Evolutionary conservation across 2,329 filamentous ascomycete species (phyloP).

Genomic region (Monosporascus ibericus): DNA sequence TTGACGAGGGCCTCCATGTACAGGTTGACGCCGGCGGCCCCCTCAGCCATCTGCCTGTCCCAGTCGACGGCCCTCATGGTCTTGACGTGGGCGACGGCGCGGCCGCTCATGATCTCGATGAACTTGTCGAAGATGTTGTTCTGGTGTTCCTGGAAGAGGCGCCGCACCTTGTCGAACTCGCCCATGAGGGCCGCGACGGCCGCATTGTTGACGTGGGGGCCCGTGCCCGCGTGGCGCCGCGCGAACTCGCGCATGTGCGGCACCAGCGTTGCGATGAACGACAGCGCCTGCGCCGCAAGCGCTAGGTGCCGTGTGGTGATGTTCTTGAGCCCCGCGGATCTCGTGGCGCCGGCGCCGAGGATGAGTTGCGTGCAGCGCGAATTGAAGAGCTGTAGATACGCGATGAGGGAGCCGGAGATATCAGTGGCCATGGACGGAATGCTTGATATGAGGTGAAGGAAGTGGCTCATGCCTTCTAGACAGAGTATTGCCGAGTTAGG

Average conservation of each 20-base stretch:
- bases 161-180: constrained; percentile 83
- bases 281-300: constrained; percentile 80
- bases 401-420: constrained; percentile 70
- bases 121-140: constrained; percentile 87
- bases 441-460: constrained; percentile 73
- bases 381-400: constrained; percentile 90
- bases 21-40: constrained; percentile 41
- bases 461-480: constrained; percentile 73
- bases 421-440: constrained; percentile 88
- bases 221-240: constrained; percentile 61
- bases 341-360: constrained; percentile 85
- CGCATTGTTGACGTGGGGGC: constrained; percentile 32
- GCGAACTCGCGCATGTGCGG: constrained; percentile 90
- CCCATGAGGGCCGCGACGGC: constrained; percentile 57
- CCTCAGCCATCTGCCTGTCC: constrained; percentile 45
- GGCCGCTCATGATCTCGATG: constrained; percentile 82
- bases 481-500: constrained; percentile 78
- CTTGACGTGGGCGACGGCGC: constrained; percentile 67
- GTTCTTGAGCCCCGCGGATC: constrained; percentile 84
- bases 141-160: constrained; percentile 83
- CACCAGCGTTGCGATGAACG: constrained; percentile 79
- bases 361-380: constrained; percentile 95
- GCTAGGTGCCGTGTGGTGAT: constrained; percentile 95
- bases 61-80: constrained; percentile 71
- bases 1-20: constrained; percentile 87